Conservation (phyloP, 1,284 basidiomycete species). For the Fomitopsis schrenkii region DNA sequence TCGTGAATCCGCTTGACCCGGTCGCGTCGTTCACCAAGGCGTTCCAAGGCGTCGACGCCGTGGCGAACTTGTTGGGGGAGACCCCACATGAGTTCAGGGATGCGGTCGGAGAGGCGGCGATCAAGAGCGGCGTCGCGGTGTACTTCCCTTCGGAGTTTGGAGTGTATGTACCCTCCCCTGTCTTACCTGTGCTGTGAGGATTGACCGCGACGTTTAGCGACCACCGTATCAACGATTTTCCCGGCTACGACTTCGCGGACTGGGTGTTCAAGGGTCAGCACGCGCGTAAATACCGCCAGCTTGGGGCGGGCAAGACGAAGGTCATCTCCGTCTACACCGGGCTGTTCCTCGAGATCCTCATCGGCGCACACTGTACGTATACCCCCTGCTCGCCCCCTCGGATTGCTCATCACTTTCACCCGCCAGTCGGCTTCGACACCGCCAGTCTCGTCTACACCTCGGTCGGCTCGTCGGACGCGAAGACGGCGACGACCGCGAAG, state of each 20-base stretch:
- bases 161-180: constrained; percentile 10
- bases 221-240: constrained; percentile 25
- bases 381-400: no score
- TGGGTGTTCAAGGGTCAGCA: constrained; percentile 23
- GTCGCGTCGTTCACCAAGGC: constrained; percentile 14
- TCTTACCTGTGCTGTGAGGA: neutral
- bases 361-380: constrained; percentile 8
- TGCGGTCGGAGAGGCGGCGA: constrained; percentile 18
- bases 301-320: constrained; percentile 19
- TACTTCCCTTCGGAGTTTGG: constrained; percentile 30
- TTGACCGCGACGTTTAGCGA: constrained; percentile 15
- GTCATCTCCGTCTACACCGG: constrained; percentile 25
- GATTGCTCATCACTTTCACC: neutral
- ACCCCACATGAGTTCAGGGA: constrained; percentile 12
- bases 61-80: constrained; percentile 18
- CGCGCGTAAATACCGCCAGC: constrained; percentile 13
- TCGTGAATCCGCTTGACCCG: constrained; percentile 7
- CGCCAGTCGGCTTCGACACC: constrained; percentile 24
- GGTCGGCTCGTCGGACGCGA: constrained; percentile 17
- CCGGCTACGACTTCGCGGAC: constrained; percentile 20
- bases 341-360: constrained; percentile 20
- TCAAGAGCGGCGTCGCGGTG: constrained; percentile 21
- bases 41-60: constrained; percentile 22
- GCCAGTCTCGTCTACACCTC: constrained; percentile 18
- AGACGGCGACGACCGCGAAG: constrained; percentile 19